phyloP scores from a whole-genome alignment of 176 grass and related monocot genomes.

The Carex kokanica region DNA sequence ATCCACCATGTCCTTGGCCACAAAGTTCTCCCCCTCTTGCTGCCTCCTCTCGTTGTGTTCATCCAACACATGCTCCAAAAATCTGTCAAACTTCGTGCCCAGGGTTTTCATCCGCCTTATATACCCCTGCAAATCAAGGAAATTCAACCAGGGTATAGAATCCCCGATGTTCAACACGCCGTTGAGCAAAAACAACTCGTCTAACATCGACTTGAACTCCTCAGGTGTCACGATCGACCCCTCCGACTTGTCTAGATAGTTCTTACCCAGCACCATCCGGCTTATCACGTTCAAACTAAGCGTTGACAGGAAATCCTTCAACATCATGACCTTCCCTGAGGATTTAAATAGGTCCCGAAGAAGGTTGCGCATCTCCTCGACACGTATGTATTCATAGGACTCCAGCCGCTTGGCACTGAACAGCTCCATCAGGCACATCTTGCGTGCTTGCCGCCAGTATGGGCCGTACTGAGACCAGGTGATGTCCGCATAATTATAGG shows the following conservation, averaged over 20 bases:
- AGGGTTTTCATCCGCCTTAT: constrained; percentile 84
- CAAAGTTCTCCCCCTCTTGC: constrained; percentile 46
- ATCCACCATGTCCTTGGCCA: constrained; percentile 82
- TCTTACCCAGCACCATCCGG: constrained; percentile 85
- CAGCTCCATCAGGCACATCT: constrained; percentile 82
- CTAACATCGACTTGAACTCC: constrained; percentile 92
- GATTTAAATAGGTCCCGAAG: constrained; percentile 38
- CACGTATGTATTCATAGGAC: constrained; percentile 70
- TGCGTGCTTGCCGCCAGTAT: constrained; percentile 69
- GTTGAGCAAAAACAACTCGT: constrained; percentile 86
- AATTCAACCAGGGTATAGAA: constrained; percentile 76
- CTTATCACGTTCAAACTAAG: constrained; percentile 80
- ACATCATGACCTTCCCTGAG: constrained; percentile 37
- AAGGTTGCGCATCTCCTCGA: constrained; percentile 47
- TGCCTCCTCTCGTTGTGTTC: constrained; percentile 53
- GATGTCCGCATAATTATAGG: constrained; percentile 77
- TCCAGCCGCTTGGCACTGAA: constrained; percentile 70
- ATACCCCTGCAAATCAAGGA: constrained; percentile 80
- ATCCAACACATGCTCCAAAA: constrained; percentile 78
- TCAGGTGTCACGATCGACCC: constrained; percentile 49
- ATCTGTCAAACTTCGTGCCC: constrained; percentile 63
- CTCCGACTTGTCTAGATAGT: constrained; percentile 43
- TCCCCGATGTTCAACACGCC: constrained; percentile 93
- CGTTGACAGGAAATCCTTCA: constrained; percentile 68
- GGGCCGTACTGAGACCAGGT: constrained; percentile 72